Conservation (phyloP, 768 basidiomycete genomes). For the Pleurotus citrinopileatus region DNA sequence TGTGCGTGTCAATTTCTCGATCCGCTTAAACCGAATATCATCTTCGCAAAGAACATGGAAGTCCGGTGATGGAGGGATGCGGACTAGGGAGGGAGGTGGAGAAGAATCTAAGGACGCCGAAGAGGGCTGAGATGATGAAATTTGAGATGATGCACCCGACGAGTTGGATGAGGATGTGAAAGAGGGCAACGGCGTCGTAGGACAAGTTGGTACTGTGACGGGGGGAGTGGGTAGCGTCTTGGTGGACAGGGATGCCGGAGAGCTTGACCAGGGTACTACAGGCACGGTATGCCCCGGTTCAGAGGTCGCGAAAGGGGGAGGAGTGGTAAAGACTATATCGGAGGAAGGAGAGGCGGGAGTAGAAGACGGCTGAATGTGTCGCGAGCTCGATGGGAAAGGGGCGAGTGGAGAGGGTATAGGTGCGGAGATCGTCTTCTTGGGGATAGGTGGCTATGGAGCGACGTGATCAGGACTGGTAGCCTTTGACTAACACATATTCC, state of each 20-base stretch:
- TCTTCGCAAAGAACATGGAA: slow-evolving; percentile 7
- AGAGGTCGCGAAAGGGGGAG: too few relatives aligned
- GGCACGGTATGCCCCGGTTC: too few relatives aligned
- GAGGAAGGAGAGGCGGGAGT: neutral
- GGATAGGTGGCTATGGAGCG: neutral
- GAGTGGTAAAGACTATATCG: too few relatives aligned
- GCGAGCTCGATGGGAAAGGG: neutral
- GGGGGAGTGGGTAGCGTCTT: too few relatives aligned
- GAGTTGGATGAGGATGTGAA: neutral
- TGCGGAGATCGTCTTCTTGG: neutral
- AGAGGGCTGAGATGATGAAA: neutral
- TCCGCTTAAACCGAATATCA: neutral
- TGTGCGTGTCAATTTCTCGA: slow-evolving; percentile 5
- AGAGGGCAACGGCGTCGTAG: too few relatives aligned
- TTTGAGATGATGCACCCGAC: neutral
- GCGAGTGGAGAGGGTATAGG: neutral
- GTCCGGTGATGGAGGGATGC: slow-evolving; percentile 1
- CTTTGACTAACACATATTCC: neutral
- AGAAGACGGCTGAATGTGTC: neutral
- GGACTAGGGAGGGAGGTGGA: neutral
- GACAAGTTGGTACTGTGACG: too few relatives aligned
- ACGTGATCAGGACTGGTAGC: neutral
- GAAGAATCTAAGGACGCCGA: neutral
- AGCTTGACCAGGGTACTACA: too few relatives aligned
- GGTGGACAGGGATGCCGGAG: too few relatives aligned